These are phyloP conservation scores for Pholiota adiposa DNA, from an alignment of 1,284 basidiomycete species.

Conservation along the genomic window DNA sequence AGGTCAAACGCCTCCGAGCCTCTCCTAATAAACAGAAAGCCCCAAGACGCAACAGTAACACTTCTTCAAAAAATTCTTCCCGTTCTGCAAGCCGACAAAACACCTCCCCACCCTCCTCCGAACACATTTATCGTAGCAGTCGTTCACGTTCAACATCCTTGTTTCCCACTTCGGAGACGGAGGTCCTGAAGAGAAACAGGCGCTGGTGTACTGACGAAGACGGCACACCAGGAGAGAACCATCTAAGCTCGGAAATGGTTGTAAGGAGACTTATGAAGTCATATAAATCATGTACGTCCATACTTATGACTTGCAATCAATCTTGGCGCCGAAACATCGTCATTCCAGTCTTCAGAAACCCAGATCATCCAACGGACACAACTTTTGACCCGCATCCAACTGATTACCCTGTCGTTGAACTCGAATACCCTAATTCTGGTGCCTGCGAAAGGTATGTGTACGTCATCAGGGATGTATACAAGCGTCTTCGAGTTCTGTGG, in stretches of 20 bases:
- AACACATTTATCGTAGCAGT: slow-evolving; percentile 52
- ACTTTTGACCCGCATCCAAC: slow-evolving; percentile 64
- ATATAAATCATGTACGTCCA: slow-evolving; percentile 66
- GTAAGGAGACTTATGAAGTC: slow-evolving; percentile 61
- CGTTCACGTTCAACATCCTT: slow-evolving; percentile 55
- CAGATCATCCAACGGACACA: slow-evolving; percentile 56
- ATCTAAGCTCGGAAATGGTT: slow-evolving; percentile 65
- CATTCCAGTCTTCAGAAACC: slow-evolving; percentile 65
- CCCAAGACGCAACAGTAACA: slow-evolving; percentile 34
- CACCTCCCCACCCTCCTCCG: slow-evolving; percentile 44
- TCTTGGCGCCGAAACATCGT: slow-evolving; percentile 2
- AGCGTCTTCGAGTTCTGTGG: too few species aligned
- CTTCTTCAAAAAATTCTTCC: slow-evolving; percentile 37
- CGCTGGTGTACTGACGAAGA: slow-evolving; percentile 56
- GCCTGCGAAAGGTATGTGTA: slow-evolving; percentile 64
- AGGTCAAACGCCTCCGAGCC: slow-evolving; percentile 43
- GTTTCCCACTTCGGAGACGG: slow-evolving; percentile 39
- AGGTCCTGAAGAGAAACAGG: slow-evolving; percentile 31
- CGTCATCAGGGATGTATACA: too few species aligned
- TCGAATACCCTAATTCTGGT: slow-evolving; percentile 73
- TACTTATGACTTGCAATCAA: neutral
- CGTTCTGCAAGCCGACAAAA: slow-evolving; percentile 45
- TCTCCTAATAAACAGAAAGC: slow-evolving; percentile 27
- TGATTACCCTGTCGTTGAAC: slow-evolving; percentile 59
- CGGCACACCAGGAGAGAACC: slow-evolving; percentile 51